A percentile compares a stretch with the other conserved stretches of the same genome.
These are phyloP conservation scores for Tetrahymena thermophila DNA, from an alignment of 73 alveolate genomes.

Conservation along the genomic window DNA sequence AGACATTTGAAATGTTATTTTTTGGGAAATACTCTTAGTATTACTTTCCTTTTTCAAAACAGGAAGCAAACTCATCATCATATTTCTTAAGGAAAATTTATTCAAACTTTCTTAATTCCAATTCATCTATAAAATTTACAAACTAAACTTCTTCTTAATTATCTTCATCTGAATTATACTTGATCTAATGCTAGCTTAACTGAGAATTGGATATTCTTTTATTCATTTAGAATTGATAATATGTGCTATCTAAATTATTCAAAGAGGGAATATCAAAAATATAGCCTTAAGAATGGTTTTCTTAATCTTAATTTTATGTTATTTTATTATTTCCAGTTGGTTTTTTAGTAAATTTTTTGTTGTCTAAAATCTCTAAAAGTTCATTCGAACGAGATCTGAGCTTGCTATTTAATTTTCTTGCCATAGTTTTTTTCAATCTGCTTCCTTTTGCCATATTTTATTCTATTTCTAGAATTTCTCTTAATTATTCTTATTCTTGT, in stretches of 20 bases:
- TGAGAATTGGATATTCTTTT: not conserved
- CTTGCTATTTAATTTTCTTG: not conserved
- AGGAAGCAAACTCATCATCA: slow-evolving; percentile 8
- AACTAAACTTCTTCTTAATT: slow-evolving; percentile 12
- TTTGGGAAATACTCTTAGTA: slow-evolving; percentile 10
- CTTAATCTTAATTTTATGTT: not conserved
- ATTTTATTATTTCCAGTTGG: not conserved
- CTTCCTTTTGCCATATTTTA: not conserved
- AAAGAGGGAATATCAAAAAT: not conserved
- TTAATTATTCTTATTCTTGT: not conserved
- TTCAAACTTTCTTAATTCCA: slow-evolving; percentile 19
- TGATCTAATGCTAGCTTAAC: not conserved
- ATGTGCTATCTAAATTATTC: not conserved
- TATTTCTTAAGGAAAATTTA: slow-evolving; percentile 14
- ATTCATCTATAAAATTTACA: slow-evolving; percentile 6
- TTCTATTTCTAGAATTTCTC: not conserved
- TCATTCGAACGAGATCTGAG: not conserved
- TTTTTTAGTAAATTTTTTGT: not conserved
- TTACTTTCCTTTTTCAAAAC: slow-evolving; percentile 27
- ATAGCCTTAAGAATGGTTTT: not conserved
- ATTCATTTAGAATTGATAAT: not conserved
- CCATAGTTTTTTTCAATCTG: not conserved
- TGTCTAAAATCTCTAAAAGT: not conserved
- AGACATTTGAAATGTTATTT: not conserved
- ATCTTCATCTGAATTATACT: slow-evolving; percentile 1